phyloP scores from a whole-genome alignment of 2,329 filamentous ascomycete genomes.

The Phialophora chinensis region DNA sequence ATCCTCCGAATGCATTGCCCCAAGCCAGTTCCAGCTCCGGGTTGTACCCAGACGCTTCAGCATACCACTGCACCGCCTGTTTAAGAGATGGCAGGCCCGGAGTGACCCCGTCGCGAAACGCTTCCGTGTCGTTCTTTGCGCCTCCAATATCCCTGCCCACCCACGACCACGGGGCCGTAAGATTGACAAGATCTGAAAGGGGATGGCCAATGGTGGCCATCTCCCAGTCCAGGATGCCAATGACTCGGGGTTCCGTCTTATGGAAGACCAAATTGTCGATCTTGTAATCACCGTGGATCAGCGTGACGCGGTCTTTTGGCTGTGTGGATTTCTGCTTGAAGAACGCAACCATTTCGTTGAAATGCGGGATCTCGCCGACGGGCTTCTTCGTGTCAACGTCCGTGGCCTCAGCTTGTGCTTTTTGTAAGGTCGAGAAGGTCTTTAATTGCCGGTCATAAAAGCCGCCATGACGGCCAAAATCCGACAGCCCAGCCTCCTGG shows the following conservation, averaged over 20 bases:
- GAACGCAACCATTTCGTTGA: constrained; percentile 78
- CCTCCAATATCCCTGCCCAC: constrained; percentile 46
- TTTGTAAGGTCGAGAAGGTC: constrained; percentile 80
- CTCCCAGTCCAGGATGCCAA: constrained; percentile 97
- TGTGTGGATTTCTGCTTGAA: constrained; percentile 73
- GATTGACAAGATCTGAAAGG: constrained; percentile 85
- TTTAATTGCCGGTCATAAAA: constrained; percentile 87
- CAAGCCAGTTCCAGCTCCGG: constrained; percentile 65
- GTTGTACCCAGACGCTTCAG: constrained; percentile 72
- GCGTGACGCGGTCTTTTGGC: constrained; percentile 75
- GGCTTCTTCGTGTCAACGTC: constrained; percentile 78
- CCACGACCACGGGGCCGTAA: constrained; percentile 57
- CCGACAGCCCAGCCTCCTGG: constrained; percentile 68
- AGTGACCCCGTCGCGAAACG: constrained; percentile 67
- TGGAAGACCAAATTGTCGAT: constrained; percentile 91
- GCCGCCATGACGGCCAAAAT: constrained; percentile 73
- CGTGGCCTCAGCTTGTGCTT: constrained; percentile 73
- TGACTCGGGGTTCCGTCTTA: constrained; percentile 82
- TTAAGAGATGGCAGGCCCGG: constrained; percentile 69
- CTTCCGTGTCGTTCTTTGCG: constrained; percentile 20
- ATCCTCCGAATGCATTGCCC: constrained; percentile 68
- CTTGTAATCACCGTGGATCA: constrained; percentile 97
- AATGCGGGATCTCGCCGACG: constrained; percentile 83
- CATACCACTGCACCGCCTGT: constrained; percentile 70
- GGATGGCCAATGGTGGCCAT: constrained; percentile 99